phyloP scores from a whole-genome alignment of 2,329 filamentous ascomycete species.

The Trichoderma atroviride region DNA sequence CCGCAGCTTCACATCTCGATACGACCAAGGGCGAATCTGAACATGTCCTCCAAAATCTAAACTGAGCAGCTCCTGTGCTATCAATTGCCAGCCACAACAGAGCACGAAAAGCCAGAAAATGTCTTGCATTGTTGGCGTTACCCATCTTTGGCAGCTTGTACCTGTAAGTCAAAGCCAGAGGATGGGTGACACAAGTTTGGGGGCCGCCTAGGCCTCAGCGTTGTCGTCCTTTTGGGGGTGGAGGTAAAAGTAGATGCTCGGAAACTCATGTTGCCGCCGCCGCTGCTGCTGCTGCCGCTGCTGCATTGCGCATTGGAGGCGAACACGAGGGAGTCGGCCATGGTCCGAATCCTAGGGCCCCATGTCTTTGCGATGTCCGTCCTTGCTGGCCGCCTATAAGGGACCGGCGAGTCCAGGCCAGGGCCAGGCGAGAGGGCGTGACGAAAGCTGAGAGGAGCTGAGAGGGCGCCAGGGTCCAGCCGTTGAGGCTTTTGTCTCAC shows the following conservation, averaged over 20 bases:
- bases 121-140: conserved; percentile 27
- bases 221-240: conserved; percentile 5
- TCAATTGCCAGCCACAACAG: conserved; percentile 7
- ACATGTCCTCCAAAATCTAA: neutral
- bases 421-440: neutral
- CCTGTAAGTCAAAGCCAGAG: conserved; percentile 14
- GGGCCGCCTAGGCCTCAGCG: conserved; percentile 24
- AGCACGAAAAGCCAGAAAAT: conserved; percentile 18
- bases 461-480: neutral
- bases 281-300: neutral
- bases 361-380: conserved; percentile 2
- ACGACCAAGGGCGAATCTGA: neutral
- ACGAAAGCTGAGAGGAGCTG: neutral
- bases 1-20: conserved; percentile 18
- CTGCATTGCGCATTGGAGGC: neutral
- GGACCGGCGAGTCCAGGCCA: neutral
- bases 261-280: neutral
- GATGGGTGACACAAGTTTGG: conserved; percentile 15
- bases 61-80: conserved; percentile 3
- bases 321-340: neutral
- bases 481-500: conserved; percentile 13
- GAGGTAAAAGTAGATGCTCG: neutral
- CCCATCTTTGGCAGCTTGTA: conserved; percentile 9
- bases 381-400: neutral
- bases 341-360: neutral